Evolutionary conservation across 768 basidiomycete species (phyloP).

Genomic region (Thelephora aurantiotincta): DNA sequence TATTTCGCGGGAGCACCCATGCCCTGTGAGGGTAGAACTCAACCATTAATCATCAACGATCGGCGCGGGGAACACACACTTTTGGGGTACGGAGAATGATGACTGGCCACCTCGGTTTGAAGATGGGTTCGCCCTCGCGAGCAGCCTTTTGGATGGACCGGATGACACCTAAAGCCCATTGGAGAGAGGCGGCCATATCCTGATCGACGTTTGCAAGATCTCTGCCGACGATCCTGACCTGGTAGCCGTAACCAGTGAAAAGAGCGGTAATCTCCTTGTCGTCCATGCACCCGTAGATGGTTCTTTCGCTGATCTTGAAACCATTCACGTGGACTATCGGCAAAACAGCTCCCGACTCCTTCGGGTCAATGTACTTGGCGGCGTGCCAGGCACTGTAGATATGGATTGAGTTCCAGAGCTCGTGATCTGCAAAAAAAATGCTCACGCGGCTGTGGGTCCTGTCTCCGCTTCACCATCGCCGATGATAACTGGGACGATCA

Average conservation of each 20-base stretch:
- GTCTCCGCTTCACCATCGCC: slow-evolving; percentile 84
- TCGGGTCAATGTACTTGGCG: slow-evolving; percentile 83
- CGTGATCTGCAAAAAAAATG: neutral
- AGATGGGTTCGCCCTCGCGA: slow-evolving; percentile 57
- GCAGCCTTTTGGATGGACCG: slow-evolving; percentile 69
- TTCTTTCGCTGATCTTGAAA: slow-evolving; percentile 85
- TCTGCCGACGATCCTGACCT: slow-evolving; percentile 62
- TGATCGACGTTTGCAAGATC: slow-evolving; percentile 52
- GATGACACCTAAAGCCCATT: slow-evolving; percentile 68
- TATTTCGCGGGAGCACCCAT: slow-evolving; percentile 54
- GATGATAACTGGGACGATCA: slow-evolving; percentile 69
- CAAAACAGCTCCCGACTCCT: slow-evolving; percentile 81
- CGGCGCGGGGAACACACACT: slow-evolving; percentile 15
- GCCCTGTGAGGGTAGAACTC: slow-evolving; percentile 21
- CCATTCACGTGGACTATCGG: slow-evolving; percentile 83
- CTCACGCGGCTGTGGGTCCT: slow-evolving; percentile 52
- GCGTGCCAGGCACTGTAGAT: slow-evolving; percentile 57
- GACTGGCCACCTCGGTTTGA: slow-evolving; percentile 88
- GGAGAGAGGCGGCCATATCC: slow-evolving; percentile 68
- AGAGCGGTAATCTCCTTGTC: slow-evolving; percentile 64
- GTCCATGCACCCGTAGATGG: slow-evolving; percentile 85
- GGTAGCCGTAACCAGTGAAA: slow-evolving; percentile 83
- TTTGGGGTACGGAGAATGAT: slow-evolving; percentile 81
- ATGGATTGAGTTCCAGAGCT: neutral
- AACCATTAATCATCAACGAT: neutral